Evolutionary conservation across 2,329 filamentous ascomycete species (phyloP).

Genomic region (Ophiostoma himal-ulmi): DNA sequence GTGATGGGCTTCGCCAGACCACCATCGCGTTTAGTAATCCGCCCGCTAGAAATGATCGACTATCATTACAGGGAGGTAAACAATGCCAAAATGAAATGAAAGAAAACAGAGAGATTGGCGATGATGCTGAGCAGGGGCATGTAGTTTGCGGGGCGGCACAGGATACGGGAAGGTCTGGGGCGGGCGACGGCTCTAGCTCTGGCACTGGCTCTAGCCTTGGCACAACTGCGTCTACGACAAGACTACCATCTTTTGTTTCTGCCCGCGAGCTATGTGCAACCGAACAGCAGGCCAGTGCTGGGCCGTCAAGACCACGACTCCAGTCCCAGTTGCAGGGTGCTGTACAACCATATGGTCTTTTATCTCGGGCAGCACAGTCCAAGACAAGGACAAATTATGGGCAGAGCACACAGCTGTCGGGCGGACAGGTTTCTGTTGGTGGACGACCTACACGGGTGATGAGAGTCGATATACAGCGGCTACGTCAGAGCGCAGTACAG

Average conservation of each 20-base stretch:
- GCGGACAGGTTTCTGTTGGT: not conserved
- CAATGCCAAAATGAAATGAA: not conserved
- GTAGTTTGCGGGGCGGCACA: not conserved
- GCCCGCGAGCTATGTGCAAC: not conserved
- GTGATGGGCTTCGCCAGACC: slow-evolving; percentile 22
- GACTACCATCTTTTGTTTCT: slow-evolving; percentile 1
- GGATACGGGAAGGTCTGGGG: not conserved
- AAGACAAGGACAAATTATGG: not conserved
- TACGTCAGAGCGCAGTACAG: slow-evolving; percentile 8
- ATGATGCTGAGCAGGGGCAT: not conserved
- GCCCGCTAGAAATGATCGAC: not conserved
- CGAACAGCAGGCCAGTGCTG: not conserved
- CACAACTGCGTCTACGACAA: not conserved
- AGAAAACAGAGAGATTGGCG: not conserved
- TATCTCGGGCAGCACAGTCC: not conserved
- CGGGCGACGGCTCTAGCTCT: not conserved
- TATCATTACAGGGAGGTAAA: not conserved
- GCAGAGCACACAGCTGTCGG: not conserved
- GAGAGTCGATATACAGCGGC: slow-evolving; percentile 10
- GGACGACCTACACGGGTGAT: not conserved
- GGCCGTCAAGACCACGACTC: not conserved
- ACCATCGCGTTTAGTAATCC: slow-evolving; percentile 20
- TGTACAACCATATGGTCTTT: not conserved
- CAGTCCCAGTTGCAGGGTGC: not conserved
- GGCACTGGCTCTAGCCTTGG: not conserved